Base-by-base conservation (phyloP, 2,329 filamentous ascomycete genomes). In the Talaromyces sp. region DNA sequence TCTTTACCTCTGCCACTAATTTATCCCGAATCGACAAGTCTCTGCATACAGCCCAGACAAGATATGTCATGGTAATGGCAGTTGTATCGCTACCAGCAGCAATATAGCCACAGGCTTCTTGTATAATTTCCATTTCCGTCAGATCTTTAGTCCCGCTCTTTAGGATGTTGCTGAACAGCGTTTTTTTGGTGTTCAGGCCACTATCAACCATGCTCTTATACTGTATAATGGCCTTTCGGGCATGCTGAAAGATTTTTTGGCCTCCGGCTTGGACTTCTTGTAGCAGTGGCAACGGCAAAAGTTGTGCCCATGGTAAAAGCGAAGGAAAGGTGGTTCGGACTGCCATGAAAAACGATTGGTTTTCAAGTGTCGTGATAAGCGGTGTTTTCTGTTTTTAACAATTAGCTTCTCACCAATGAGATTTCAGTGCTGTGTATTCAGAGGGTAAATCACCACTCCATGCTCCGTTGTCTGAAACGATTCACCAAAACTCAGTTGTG, bases 71-170 rank as follows among this genome's bases (percentile, higher is more conserved):
- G 0, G 80, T 79, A 15, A 77, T 74, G 0, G 82, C 77, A 0
- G 82, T 84, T 0, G 82, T 84, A 61, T 84, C 82, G 44, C 75
- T 81, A 2, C 82, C 82, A 1, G 81, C 83, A 6, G 81, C 61
- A 53, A 84, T 83, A 62, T 80, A 81, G 0, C 65, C 67, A 6
- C 72, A 70, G 0, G 80, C 80, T 56, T 82, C 77, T 17, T 67
- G 64, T 4, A 66, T 62, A 2, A 82, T 71, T 33, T 82, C 78
- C 1, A 65, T 27, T 15, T 71, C 68, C 2, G 69, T 66, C 8
- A 74, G 49, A 1, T 61, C 62, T 9, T 58, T 57, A 10, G 61
- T 33, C 28, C 63, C 62, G 22, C 75, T 71, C 30, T 72, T 65
- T 8, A 72, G 71, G 54, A 74, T 68, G 62, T 75, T 73, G 3